Evolutionary conservation across 1,139 yeast genomes (phyloP).

Genomic region (Pneumocystis wakefieldiae): DNA sequence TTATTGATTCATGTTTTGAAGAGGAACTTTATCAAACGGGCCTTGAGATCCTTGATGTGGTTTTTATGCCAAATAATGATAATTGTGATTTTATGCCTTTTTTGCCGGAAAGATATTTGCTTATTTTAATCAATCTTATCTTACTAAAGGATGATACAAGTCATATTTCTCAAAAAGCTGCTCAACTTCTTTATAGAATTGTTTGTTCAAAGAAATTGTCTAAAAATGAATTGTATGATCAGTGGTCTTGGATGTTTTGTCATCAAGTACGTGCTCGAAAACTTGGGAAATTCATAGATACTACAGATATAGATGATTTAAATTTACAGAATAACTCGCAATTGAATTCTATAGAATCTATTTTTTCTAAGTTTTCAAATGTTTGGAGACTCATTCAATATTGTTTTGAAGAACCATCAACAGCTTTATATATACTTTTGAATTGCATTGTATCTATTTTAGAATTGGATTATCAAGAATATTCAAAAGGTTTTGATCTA

Average conservation of each 20-base stretch:
- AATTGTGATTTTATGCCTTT: neutral
- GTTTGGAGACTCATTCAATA: neutral
- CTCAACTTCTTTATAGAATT: neutral
- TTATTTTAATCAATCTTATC: neutral
- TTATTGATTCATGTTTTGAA: neutral
- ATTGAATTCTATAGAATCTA: neutral
- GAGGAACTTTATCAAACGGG: neutral
- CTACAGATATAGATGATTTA: neutral
- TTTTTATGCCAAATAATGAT: neutral
- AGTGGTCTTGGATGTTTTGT: neutral
- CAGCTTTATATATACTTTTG: neutral
- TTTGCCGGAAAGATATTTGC: neutral
- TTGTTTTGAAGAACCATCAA: neutral
- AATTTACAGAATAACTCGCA: neutral
- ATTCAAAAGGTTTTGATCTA: neutral
- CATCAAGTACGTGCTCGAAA: neutral
- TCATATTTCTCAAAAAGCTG: neutral
- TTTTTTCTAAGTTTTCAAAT: neutral
- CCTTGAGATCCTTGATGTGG: neutral
- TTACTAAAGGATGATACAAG: neutral
- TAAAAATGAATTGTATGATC: neutral
- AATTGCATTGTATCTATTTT: neutral
- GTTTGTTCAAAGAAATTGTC: neutral
- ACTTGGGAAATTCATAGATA: neutral
- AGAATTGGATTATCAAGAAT: neutral